phyloP scores from a whole-genome alignment of 345 rosid species.

The Brassica cretica region DNA sequence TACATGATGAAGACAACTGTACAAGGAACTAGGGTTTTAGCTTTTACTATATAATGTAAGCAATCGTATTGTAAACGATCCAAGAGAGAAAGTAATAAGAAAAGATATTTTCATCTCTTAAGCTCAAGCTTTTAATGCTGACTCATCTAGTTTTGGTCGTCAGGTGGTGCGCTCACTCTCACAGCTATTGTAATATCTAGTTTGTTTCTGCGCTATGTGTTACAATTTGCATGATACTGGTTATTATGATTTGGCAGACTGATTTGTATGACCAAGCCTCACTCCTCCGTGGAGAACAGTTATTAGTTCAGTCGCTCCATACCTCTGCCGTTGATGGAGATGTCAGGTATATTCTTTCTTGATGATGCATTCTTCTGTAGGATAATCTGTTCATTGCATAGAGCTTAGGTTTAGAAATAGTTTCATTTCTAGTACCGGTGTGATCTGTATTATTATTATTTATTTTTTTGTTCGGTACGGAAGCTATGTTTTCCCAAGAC shows the following conservation, averaged over 20 bases:
- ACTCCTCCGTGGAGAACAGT: conserved; percentile 76
- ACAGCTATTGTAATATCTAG: too few relatives aligned
- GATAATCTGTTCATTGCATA: neutral
- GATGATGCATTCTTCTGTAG: neutral
- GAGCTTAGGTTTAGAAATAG: neutral
- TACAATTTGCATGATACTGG: too few relatives aligned
- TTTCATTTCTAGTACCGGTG: conserved; percentile 9
- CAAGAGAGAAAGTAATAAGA: too few relatives aligned
- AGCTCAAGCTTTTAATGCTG: too few relatives aligned
- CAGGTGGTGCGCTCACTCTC: too few relatives aligned
- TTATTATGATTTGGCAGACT: conserved; percentile 44
- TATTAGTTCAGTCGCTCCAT: conserved; percentile 67
- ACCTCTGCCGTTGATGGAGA: conserved; percentile 68
- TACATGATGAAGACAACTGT: too few relatives aligned
- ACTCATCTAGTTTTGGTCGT: too few relatives aligned
- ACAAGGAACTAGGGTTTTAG: too few relatives aligned
- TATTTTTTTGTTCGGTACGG: neutral
- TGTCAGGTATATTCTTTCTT: conserved; percentile 57
- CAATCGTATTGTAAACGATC: too few relatives aligned
- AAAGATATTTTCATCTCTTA: too few relatives aligned
- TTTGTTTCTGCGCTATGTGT: too few relatives aligned
- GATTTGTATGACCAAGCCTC: conserved; percentile 77
- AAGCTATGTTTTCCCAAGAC: conserved; percentile 30
- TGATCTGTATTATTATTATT: conserved; percentile 2
- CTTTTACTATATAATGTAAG: too few relatives aligned